Percentiles rank a stretch among this genome's conserved stretches.
Conservation (phyloP, 139 green algal species). For the Picochlorum sp. region DNA sequence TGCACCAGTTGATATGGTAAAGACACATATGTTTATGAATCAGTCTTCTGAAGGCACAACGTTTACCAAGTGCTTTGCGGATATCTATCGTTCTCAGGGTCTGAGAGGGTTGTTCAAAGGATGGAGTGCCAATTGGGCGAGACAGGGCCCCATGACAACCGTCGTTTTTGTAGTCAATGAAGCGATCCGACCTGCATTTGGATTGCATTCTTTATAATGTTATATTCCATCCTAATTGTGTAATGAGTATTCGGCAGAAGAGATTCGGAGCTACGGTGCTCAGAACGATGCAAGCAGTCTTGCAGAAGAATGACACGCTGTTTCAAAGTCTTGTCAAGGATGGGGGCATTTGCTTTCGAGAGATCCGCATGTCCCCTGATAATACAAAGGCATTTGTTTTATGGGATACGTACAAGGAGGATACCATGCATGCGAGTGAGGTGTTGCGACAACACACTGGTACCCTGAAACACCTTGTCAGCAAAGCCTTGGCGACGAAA, state of each 20-base stretch:
- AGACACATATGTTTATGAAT: conserved; percentile 45
- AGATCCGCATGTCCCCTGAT: conserved; percentile 46
- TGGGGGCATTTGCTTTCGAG: conserved; percentile 16
- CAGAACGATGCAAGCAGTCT: conserved; percentile 4
- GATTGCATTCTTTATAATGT: not conserved
- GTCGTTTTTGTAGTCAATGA: conserved; percentile 62
- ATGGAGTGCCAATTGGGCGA: conserved; percentile 50
- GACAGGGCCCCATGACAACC: conserved; percentile 61
- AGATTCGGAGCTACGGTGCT: conserved; percentile 12
- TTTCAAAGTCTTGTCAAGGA: conserved; percentile 12
- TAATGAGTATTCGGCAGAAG: not conserved
- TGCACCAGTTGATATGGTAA: conserved; percentile 81
- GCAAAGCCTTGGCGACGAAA: conserved; percentile 5
- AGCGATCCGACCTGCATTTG: conserved; percentile 2
- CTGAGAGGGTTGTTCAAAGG: conserved; percentile 43
- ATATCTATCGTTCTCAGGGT: conserved; percentile 34
- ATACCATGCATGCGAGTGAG: not conserved
- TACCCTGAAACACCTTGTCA: conserved; percentile 18
- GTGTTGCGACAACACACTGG: not conserved
- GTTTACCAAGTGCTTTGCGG: conserved; percentile 13
- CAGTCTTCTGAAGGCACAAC: conserved; percentile 5
- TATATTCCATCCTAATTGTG: not conserved
- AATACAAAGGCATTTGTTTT: conserved; percentile 41
- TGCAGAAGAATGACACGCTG: conserved; percentile 12
- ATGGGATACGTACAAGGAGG: conserved; percentile 27